Conservation (phyloP, 2,329 filamentous ascomycete genomes). For the Phialophora verrucosa region DNA sequence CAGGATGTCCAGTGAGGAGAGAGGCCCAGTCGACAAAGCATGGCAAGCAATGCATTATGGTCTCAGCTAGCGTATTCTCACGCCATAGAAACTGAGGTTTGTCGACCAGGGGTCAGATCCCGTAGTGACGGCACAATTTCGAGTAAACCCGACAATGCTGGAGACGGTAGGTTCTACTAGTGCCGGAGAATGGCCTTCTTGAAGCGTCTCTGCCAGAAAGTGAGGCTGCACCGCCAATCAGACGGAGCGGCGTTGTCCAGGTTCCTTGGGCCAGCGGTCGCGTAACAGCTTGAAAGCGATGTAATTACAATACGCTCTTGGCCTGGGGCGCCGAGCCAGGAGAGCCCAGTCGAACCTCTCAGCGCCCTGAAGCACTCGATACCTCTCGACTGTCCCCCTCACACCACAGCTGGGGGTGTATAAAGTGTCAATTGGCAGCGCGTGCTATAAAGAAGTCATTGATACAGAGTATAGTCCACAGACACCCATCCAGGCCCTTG, state of each 20-base stretch:
- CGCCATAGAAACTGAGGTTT: constrained; percentile 4
- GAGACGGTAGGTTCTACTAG: neutral
- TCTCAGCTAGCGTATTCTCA: neutral
- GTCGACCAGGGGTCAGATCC: neutral
- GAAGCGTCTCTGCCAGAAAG: constrained; percentile 5
- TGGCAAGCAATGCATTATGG: constrained; percentile 4
- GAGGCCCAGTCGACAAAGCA: neutral
- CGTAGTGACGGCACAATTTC: neutral
- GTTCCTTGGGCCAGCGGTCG: neutral
- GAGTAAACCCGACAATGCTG: constrained; percentile 4
- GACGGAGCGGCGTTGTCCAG: neutral
- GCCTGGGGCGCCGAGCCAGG: too few species aligned
- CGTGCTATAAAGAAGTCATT: neutral
- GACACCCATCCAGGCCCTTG: neutral
- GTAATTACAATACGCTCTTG: constrained; percentile 15
- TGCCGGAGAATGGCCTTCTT: constrained; percentile 27
- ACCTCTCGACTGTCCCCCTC: neutral
- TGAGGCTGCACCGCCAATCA: constrained; percentile 4
- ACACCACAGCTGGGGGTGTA: neutral
- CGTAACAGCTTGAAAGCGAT: neutral
- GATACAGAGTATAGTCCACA: neutral
- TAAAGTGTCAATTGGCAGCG: neutral
- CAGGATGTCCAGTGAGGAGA: neutral
- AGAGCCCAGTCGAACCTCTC: neutral
- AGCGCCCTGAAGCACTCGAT: neutral